Percentiles rank a stretch among this genome's conserved stretches.
phyloP scores from a whole-genome alignment of 495 filamentous ascomycete species.

The Penicillium roqueforti region DNA sequence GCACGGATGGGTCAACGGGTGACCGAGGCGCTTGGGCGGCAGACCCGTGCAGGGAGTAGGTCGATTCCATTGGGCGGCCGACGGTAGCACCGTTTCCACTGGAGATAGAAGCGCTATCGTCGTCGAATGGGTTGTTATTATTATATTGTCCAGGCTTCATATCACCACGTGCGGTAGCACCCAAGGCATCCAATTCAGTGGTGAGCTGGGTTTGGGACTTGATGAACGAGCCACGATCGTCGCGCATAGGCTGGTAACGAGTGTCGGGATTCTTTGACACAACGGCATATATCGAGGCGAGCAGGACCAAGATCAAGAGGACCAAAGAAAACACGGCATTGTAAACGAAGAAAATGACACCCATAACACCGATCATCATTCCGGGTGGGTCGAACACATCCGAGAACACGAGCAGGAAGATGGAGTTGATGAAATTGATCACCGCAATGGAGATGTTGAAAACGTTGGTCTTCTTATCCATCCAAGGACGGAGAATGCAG shows the following conservation, averaged over 20 bases:
- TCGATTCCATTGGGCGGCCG: slow-evolving; percentile 27
- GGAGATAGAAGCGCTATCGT: slow-evolving; percentile 69
- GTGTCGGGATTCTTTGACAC: slow-evolving; percentile 94
- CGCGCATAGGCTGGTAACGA: slow-evolving; percentile 94
- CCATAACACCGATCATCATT: slow-evolving; percentile 88
- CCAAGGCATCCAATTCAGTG: slow-evolving; percentile 89
- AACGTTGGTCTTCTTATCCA: slow-evolving; percentile 98
- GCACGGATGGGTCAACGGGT: slow-evolving; percentile 60
- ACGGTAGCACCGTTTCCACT: slow-evolving; percentile 41
- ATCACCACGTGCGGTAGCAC: slow-evolving; percentile 85
- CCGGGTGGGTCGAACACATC: slow-evolving; percentile 80
- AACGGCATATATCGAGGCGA: slow-evolving; percentile 77
- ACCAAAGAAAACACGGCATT: slow-evolving; percentile 86
- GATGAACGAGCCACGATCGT: slow-evolving; percentile 96
- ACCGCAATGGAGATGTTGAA: slow-evolving; percentile 93
- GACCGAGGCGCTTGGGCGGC: slow-evolving; percentile 37
- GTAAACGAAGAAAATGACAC: slow-evolving; percentile 87
- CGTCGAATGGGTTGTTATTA: slow-evolving; percentile 66
- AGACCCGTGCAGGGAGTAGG: slow-evolving; percentile 6
- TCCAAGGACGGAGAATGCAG: slow-evolving; percentile 84
- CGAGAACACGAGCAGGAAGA: slow-evolving; percentile 83
- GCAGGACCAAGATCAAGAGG: slow-evolving; percentile 79
- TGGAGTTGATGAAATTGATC: slow-evolving; percentile 85
- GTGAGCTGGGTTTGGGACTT: slow-evolving; percentile 90
- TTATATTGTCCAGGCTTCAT: slow-evolving; percentile 64